Evolutionary conservation across 805 yeast species (phyloP), one percentile per base, ranked within the genome.

Genomic region (Hanseniaspora meyeri): DNA sequence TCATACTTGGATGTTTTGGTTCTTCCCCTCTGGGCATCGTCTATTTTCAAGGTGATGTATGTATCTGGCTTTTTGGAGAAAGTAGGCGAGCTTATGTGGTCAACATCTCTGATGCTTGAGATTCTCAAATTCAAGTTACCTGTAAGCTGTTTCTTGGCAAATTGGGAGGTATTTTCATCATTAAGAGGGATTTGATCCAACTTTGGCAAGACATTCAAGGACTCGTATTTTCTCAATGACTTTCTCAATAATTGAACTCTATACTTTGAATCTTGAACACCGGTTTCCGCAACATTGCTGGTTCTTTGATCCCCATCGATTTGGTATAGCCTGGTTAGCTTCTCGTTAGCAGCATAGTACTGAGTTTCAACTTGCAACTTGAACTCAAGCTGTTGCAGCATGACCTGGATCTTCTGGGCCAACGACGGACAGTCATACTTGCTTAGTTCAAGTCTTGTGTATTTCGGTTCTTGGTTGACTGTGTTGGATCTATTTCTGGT

Each of bases 361-460:
- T 93, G 95, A 63, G 87, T 82, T 68, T 93, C 99, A 40, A 91
- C 95, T 65, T 91, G 93, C 48, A 91, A 76, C 70, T 93, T 93
- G 69, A 91, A 89, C 66, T 90, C 96, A 59, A 93, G 75, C 69
- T 89, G 95, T 70, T 90, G 97, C 56, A 91, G 77, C 97, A 93
- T 90, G 63, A 87, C 83, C 70, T 88, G 96, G 65, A 93, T 93
- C 60, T 93, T 80, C 64, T 93, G 96, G 11, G 97, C 96, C 62
- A 93, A 73, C 0, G 95, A 87, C 0, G 97, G 96, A 63, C 96
- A 87, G 64, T 93, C 97, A 65, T 88, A 89, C 63, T 89, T 89
- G 66, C 88, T 77, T 57, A 93, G 74, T 67, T 93, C 98, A 61
- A 86, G 72, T 20, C 86, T 76, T 0, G 91, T 79, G 64, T 77